Evolutionary conservation across 805 yeast genomes (phyloP).

Genomic region (Komagataella mondaviorum): DNA sequence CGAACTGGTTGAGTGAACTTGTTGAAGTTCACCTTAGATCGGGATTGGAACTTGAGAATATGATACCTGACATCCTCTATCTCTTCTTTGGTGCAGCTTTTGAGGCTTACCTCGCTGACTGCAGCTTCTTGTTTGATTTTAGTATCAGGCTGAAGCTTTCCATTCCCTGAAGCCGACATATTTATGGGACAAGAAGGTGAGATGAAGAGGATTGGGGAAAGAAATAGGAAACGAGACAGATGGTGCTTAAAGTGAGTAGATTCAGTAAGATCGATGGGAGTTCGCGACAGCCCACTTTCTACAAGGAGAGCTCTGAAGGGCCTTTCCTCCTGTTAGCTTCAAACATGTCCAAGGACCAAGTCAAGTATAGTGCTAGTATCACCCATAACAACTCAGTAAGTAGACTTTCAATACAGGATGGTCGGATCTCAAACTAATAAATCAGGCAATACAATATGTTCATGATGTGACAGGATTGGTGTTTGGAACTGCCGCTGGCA

Average conservation of each 20-base stretch:
- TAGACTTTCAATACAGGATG: background rate
- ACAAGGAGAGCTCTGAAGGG: background rate
- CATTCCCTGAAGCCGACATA: conserved; percentile 1
- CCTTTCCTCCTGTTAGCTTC: background rate
- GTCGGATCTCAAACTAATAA: conserved; percentile 2
- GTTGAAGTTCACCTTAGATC: conserved; percentile 37
- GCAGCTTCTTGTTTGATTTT: conserved; percentile 5
- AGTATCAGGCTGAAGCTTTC: conserved; percentile 3
- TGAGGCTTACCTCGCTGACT: conserved; percentile 39
- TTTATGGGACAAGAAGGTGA: background rate
- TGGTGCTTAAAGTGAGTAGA: background rate
- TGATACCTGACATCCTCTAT: conserved; percentile 65
- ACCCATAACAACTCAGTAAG: background rate
- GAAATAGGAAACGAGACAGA: background rate
- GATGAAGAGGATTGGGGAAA: background rate
- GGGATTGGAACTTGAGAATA: conserved; percentile 67
- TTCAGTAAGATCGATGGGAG: background rate
- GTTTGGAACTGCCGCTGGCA: conserved; percentile 42
- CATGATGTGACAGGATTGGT: conserved; percentile 36
- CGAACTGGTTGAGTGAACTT: conserved; percentile 76
- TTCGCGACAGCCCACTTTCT: background rate
- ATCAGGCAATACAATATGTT: conserved; percentile 10
- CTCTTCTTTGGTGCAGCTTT: conserved; percentile 63
- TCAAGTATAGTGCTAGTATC: background rate
- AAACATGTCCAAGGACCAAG: background rate